phyloP scores from a whole-genome alignment of 2,329 filamentous ascomycete species.

The Exserohilum rostratum region DNA sequence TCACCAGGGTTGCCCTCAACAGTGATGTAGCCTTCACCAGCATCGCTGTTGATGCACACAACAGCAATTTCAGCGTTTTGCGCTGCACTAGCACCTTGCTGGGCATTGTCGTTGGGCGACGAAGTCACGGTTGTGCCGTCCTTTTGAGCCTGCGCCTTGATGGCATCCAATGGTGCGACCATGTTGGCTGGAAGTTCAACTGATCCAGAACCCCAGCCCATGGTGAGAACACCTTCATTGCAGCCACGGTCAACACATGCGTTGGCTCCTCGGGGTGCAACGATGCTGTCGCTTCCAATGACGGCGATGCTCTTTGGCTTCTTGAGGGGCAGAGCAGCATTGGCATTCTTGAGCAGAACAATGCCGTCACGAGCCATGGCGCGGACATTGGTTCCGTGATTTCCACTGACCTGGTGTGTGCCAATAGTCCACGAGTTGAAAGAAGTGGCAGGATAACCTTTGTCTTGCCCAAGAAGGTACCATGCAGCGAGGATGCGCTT shows the following conservation, averaged over 20 bases:
- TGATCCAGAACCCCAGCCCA: conserved; percentile 70
- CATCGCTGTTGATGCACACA: conserved; percentile 57
- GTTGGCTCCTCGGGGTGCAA: conserved; percentile 77
- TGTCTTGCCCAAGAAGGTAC: conserved; percentile 57
- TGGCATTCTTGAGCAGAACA: conserved; percentile 66
- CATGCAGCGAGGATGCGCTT: conserved; percentile 55
- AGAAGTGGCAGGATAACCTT: conserved; percentile 50
- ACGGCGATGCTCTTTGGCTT: conserved; percentile 65
- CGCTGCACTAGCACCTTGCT: conserved; percentile 47
- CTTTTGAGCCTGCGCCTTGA: conserved; percentile 45
- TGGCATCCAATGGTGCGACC: conserved; percentile 52
- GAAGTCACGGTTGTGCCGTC: conserved; percentile 49
- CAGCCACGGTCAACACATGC: conserved; percentile 73
- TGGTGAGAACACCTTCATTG: conserved; percentile 67
- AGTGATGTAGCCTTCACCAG: conserved; percentile 58
- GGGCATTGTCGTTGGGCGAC: conserved; percentile 48
- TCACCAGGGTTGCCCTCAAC: conserved; percentile 56
- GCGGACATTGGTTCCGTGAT: conserved; percentile 49
- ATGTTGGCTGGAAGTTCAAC: conserved; percentile 53
- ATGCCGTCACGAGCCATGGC: conserved; percentile 56
- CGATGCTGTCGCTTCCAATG: conserved; percentile 81
- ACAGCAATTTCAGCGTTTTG: conserved; percentile 48
- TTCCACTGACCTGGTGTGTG: conserved; percentile 47
- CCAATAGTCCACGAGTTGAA: conserved; percentile 56
- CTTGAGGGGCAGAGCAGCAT: conserved; percentile 73